phyloP scores from a whole-genome alignment of 225 moss, liverwort and hornwort species.

The Bryoerythrophyllum caledonicum region DNA sequence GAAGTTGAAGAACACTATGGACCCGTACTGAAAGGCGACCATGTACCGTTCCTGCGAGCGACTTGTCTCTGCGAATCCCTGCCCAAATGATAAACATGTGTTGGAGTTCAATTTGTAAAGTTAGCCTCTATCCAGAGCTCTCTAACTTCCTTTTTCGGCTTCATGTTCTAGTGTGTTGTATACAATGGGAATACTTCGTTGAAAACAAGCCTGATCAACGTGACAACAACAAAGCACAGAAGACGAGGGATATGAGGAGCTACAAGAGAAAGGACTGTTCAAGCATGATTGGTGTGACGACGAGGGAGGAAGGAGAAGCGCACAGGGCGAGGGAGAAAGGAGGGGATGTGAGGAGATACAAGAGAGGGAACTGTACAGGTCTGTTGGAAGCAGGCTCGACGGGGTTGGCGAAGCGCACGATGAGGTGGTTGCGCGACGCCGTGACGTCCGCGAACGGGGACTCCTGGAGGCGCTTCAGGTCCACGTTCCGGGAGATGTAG shows the following conservation, averaged over 20 bases:
- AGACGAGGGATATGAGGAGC: too few relatives aligned
- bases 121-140: too few relatives aligned
- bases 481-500: constrained; percentile 81
- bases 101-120: too few relatives aligned
- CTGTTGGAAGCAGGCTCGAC: constrained; percentile 68
- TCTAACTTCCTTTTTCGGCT: too few relatives aligned
- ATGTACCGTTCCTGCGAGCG: constrained; percentile 71
- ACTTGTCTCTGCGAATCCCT: constrained; percentile 71
- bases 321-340: constrained; percentile 1
- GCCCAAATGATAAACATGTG: constrained; percentile 5
- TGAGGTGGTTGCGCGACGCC: constrained; percentile 71
- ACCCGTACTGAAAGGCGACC: constrained; percentile 82
- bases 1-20: constrained; percentile 82
- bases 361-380: constrained; percentile 54
- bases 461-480: constrained; percentile 70
- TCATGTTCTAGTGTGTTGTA: too few relatives aligned
- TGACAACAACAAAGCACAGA: too few relatives aligned
- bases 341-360: constrained; percentile 32
- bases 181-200: too few relatives aligned
- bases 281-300: too few relatives aligned
- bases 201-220: too few relatives aligned
- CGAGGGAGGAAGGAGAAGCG: too few relatives aligned
- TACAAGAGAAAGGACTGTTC: too few relatives aligned
- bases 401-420: constrained; percentile 72
- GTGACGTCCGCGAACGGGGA: constrained; percentile 58